Conservation (phyloP, 2,329 filamentous ascomycete genomes). For the Xylaria sp. region DNA sequence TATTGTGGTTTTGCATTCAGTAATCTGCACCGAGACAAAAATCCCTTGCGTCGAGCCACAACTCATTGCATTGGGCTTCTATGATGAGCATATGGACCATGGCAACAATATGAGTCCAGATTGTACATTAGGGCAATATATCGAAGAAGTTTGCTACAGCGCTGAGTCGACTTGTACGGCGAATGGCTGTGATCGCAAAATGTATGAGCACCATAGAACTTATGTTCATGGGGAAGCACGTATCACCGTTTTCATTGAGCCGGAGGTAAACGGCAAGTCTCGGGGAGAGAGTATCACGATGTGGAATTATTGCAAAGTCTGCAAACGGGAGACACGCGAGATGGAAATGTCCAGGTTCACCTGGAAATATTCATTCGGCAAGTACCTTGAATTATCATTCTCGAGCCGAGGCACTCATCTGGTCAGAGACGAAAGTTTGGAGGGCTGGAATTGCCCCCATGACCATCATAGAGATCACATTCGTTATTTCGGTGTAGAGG, state of each 20-base stretch:
- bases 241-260: constrained; percentile 89
- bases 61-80: constrained; percentile 90
- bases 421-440: constrained; percentile 66
- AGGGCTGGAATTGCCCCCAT: constrained; percentile 73
- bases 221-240: constrained; percentile 97
- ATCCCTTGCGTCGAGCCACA: constrained; percentile 93
- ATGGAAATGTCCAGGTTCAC: constrained; percentile 92
- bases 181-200: constrained; percentile 86
- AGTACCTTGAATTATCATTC: constrained; percentile 97
- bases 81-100: constrained; percentile 82
- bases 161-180: constrained; percentile 81
- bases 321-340: constrained; percentile 87
- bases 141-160: constrained; percentile 85
- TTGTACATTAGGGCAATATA: constrained; percentile 92
- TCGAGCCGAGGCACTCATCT: constrained; percentile 88
- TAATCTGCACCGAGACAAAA: constrained; percentile 92
- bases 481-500: constrained; percentile 89
- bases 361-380: constrained; percentile 98
- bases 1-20: constrained; percentile 92
- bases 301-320: constrained; percentile 97
- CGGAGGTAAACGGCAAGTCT: constrained; percentile 60
- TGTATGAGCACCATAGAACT: constrained; percentile 93
- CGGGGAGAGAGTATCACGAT: constrained; percentile 79
- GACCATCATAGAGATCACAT: constrained; percentile 93
- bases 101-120: constrained; percentile 78